Conservation (phyloP, 2,329 filamentous ascomycete genomes). For the Ophiostoma novo-ulmi region DNA sequence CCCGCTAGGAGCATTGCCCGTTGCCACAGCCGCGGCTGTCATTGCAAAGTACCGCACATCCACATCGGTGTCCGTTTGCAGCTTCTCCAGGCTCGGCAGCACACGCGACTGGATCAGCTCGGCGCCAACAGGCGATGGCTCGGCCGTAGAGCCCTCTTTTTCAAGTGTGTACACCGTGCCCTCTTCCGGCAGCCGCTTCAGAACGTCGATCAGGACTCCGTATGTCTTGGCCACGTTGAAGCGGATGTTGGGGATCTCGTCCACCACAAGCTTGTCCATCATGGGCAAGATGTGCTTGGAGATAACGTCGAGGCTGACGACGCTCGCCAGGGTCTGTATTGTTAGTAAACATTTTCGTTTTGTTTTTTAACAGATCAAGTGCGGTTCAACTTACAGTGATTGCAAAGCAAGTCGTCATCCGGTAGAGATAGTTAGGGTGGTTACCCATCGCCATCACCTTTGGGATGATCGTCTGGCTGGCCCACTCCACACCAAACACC, state of each 20-base stretch:
- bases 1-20: constrained; percentile 48
- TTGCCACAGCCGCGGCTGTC: constrained; percentile 65
- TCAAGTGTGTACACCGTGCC: constrained; percentile 82
- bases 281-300: constrained; percentile 90
- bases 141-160: constrained; percentile 61
- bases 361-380: background rate
- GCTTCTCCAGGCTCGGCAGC: constrained; percentile 84
- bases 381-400: constrained; percentile 43
- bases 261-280: constrained; percentile 85
- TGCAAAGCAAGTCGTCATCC: constrained; percentile 99
- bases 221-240: constrained; percentile 99
- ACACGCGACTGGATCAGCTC: constrained; percentile 82
- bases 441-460: constrained; percentile 98
- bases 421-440: constrained; percentile 97
- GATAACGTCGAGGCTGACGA: constrained; percentile 90
- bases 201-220: constrained; percentile 78
- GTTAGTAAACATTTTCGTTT: constrained; percentile 29
- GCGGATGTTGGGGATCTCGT: constrained; percentile 97
- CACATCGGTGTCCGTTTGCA: constrained; percentile 95
- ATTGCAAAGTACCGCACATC: constrained; percentile 98
- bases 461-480: constrained; percentile 91
- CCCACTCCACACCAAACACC: constrained; percentile 97
- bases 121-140: constrained; percentile 65
- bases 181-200: constrained; percentile 83
- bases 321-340: constrained; percentile 78